phyloP scores from a whole-genome alignment of 345 rosid species.

The Psidium friedrichsthalianum region DNA sequence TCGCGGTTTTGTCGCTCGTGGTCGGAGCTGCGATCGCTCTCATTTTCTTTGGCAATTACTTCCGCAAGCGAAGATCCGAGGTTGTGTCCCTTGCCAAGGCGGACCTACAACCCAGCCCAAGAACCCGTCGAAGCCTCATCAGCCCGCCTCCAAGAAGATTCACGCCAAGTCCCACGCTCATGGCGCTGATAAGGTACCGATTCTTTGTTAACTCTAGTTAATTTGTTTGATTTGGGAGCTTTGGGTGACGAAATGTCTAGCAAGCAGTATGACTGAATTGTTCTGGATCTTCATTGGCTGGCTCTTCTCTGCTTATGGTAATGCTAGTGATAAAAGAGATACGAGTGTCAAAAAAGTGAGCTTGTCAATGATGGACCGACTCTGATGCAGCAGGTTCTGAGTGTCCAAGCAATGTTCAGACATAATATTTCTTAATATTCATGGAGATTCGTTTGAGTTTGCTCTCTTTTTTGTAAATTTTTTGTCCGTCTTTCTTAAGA shows the following conservation, averaged over 20 bases:
- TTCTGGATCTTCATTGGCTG: neutral
- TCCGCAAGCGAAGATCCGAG: slow-evolving; percentile 68
- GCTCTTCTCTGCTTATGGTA: neutral
- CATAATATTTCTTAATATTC: neutral
- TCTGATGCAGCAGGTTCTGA: neutral
- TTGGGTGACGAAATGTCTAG: neutral
- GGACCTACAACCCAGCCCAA: slow-evolving; percentile 48
- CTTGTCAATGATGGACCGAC: neutral
- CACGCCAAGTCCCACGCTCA: slow-evolving; percentile 61
- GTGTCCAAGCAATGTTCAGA: neutral
- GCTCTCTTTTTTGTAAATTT: neutral
- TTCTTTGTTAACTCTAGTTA: neutral
- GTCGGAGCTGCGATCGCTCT: slow-evolving; percentile 62
- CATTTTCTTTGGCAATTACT: slow-evolving; percentile 69
- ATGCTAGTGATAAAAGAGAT: neutral
- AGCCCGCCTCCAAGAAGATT: slow-evolving; percentile 31
- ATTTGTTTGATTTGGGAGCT: neutral
- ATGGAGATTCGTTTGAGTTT: neutral
- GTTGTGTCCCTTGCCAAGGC: slow-evolving; percentile 52
- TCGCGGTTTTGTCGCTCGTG: slow-evolving; percentile 39
- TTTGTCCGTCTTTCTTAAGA: neutral
- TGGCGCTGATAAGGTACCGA: slow-evolving; percentile 46
- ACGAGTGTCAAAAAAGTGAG: neutral
- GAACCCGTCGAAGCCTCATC: slow-evolving; percentile 29
- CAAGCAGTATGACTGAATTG: neutral